phyloP scores from a whole-genome alignment of 176 grass and related monocot species.

The Dendrocalamus sinicus region DNA sequence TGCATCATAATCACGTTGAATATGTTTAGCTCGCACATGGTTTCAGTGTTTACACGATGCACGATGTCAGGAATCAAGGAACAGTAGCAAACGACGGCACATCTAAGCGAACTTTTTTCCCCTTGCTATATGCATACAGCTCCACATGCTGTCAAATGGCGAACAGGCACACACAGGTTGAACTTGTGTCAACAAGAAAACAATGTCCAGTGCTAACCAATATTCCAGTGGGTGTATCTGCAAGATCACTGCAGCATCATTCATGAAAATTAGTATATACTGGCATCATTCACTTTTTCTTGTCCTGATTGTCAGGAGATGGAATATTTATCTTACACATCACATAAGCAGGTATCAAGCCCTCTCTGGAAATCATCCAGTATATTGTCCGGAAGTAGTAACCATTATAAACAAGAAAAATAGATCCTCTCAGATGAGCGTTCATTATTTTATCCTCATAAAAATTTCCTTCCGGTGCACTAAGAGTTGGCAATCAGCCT shows the following conservation, averaged over 20 bases:
- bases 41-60: neutral
- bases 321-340: conserved; percentile 26
- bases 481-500: neutral
- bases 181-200: neutral
- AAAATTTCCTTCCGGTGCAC: neutral
- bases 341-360: neutral
- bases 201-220: neutral
- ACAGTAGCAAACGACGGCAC: neutral
- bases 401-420: conserved; percentile 27
- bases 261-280: neutral
- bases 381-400: neutral
- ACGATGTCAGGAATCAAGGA: neutral
- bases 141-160: neutral
- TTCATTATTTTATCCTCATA: neutral
- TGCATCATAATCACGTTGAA: neutral
- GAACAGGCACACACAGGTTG: neutral
- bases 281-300: neutral
- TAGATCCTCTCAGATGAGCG: neutral
- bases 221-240: neutral
- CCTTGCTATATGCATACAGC: neutral
- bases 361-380: neutral
- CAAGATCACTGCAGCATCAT: neutral
- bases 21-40: neutral
- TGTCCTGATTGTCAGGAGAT: neutral
- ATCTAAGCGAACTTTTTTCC: neutral